Evolutionary conservation across 768 basidiomycete species (phyloP).

Genomic region (Boletus vinaceobasis): DNA sequence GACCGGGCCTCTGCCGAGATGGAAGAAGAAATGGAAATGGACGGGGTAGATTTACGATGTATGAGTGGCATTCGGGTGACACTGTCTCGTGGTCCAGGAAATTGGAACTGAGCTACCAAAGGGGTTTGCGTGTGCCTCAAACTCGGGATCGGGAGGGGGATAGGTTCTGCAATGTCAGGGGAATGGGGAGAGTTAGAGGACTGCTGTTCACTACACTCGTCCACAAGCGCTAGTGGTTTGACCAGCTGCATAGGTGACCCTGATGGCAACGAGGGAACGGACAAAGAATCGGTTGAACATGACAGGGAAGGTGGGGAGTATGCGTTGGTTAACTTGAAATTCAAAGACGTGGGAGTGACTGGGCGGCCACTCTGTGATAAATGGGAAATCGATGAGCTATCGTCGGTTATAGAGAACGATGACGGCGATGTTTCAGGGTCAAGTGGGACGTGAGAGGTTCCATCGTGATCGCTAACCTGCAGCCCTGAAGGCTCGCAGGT

Average conservation of each 20-base stretch:
- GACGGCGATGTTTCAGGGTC: constrained; percentile 24
- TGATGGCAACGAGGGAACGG: constrained; percentile 52
- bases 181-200: constrained; percentile 25
- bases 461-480: neutral
- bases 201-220: constrained; percentile 27
- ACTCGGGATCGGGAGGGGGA: constrained; percentile 24
- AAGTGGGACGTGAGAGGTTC: neutral
- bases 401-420: constrained; percentile 27
- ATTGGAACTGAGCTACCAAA: constrained; percentile 37
- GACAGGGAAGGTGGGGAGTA: constrained; percentile 48
- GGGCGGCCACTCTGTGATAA: constrained; percentile 30
- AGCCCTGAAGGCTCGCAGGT: constrained; percentile 2
- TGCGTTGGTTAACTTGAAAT: constrained; percentile 25
- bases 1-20: constrained; percentile 33
- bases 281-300: constrained; percentile 59
- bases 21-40: constrained; percentile 32
- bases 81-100: constrained; percentile 40
- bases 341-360: constrained; percentile 34
- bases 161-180: constrained; percentile 31
- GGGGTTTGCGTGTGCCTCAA: constrained; percentile 17
- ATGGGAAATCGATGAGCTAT: constrained; percentile 34
- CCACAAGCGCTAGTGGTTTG: constrained; percentile 38
- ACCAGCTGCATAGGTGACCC: constrained; percentile 30
- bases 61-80: constrained; percentile 30
- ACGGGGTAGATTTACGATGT: constrained; percentile 36